Percentiles rank a stretch among this genome's conserved stretches.
Evolutionary conservation across 169 alveolate species (phyloP).

Genomic region (Plasmodium yoelii): DNA sequence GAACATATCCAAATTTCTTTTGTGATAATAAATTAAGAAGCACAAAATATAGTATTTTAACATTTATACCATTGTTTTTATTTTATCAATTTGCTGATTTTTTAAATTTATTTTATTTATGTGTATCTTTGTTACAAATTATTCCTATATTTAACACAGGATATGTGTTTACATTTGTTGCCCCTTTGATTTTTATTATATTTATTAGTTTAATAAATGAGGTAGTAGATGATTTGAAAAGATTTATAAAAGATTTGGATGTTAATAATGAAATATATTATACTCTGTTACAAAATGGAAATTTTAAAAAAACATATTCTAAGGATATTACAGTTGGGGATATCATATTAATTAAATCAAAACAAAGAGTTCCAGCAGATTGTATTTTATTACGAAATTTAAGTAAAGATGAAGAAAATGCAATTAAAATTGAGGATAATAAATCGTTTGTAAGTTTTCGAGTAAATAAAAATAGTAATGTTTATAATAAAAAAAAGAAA

Average conservation of each 20-base stretch:
- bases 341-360: conserved; percentile 89
- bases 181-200: conserved; percentile 95
- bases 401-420: conserved; percentile 82
- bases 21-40: conserved; percentile 89
- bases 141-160: conserved; percentile 95
- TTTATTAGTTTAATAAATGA: conserved; percentile 94
- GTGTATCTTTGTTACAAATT: conserved; percentile 94
- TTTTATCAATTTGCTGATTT: conserved; percentile 93
- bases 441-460: conserved; percentile 19
- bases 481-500: conserved; percentile 49
- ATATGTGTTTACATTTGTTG: conserved; percentile 95
- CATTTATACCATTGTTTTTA: conserved; percentile 94
- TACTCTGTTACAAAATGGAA: conserved; percentile 81
- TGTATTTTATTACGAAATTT: conserved; percentile 91
- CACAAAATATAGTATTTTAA: conserved; percentile 91
- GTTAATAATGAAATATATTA: conserved; percentile 87
- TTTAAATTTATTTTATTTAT: conserved; percentile 95
- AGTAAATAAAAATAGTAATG: conserved; percentile 34
- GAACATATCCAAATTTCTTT: conserved; percentile 84
- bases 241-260: conserved; percentile 88
- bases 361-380: conserved; percentile 98
- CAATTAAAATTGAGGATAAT: conserved; percentile 45
- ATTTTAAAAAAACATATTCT: conserved; percentile 85
- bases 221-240: conserved; percentile 94
- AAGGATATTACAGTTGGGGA: conserved; percentile 94